phyloP scores from a whole-genome alignment of 345 rosid species.

The Lagerstroemia speciosa region DNA sequence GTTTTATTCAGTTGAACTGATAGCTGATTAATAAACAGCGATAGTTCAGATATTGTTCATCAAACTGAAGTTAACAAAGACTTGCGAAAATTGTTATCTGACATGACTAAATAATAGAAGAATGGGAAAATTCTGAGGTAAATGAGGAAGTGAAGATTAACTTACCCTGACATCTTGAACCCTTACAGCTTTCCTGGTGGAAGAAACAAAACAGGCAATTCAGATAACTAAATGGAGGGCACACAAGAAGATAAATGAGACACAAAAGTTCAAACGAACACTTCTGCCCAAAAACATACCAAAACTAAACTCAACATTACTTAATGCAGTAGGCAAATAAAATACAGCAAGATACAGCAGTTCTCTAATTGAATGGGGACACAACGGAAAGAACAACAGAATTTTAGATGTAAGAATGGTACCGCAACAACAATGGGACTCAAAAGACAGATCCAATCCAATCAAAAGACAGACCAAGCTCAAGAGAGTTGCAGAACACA shows the following conservation, averaged over 20 bases:
- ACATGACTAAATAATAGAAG: background rate
- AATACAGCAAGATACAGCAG: too few relatives aligned
- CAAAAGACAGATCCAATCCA: background rate
- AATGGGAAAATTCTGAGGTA: background rate
- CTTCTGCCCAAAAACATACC: background rate
- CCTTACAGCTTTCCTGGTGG: conserved; percentile 7
- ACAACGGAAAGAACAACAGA: too few relatives aligned
- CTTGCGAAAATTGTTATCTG: background rate
- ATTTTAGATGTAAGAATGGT: too few relatives aligned
- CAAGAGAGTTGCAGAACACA: background rate
- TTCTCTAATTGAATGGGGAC: too few relatives aligned
- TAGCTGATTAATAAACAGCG: background rate
- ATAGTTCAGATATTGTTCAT: background rate
- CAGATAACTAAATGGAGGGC: background rate
- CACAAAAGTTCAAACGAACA: background rate
- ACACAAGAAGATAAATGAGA: background rate
- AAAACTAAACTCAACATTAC: background rate
- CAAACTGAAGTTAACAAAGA: background rate
- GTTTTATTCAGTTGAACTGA: background rate
- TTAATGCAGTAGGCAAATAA: background rate
- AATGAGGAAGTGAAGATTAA: background rate
- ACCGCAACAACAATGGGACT: too few relatives aligned
- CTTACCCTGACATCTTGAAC: conserved; percentile 12
- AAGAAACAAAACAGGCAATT: background rate
- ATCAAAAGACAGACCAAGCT: background rate